Evolutionary conservation across 345 rosid species (phyloP).

Genomic region (Citrus hindsii): DNA sequence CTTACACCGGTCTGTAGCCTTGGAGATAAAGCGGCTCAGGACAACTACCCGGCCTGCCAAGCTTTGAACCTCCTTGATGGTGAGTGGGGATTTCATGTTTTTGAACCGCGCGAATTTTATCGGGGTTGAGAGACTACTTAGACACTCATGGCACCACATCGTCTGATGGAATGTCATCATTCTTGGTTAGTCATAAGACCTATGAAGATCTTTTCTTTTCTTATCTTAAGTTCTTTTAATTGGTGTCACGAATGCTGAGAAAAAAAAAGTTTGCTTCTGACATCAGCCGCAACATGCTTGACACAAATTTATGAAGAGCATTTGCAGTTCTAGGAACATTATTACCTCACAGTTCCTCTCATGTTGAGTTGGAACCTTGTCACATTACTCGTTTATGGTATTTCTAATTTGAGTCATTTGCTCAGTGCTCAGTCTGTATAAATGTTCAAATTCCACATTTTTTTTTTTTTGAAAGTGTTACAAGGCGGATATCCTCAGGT

Average conservation of each 20-base stretch:
- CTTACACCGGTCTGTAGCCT: no score
- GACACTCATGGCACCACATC: conserved; percentile 94
- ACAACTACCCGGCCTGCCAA: no score
- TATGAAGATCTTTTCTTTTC: background rate
- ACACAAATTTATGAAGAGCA: background rate
- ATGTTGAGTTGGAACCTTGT: background rate
- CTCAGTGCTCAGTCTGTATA: background rate
- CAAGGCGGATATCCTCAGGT: background rate
- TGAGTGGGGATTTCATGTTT: no score
- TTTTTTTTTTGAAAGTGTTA: background rate
- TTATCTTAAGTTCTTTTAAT: background rate
- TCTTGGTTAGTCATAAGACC: conserved; percentile 58
- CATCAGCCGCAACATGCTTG: background rate
- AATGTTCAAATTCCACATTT: background rate
- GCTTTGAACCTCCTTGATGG: no score
- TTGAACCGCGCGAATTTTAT: no score
- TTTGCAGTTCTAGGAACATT: background rate
- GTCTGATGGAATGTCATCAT: conserved; percentile 96
- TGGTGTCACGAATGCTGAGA: background rate
- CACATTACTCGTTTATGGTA: background rate
- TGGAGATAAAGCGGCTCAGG: no score
- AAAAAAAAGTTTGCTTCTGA: background rate
- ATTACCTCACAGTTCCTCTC: background rate
- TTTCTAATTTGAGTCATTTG: background rate
- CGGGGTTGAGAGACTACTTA: conserved; percentile 82